Conservation (phyloP, 495 filamentous ascomycete species). For the Parmelia sp. region DNA sequence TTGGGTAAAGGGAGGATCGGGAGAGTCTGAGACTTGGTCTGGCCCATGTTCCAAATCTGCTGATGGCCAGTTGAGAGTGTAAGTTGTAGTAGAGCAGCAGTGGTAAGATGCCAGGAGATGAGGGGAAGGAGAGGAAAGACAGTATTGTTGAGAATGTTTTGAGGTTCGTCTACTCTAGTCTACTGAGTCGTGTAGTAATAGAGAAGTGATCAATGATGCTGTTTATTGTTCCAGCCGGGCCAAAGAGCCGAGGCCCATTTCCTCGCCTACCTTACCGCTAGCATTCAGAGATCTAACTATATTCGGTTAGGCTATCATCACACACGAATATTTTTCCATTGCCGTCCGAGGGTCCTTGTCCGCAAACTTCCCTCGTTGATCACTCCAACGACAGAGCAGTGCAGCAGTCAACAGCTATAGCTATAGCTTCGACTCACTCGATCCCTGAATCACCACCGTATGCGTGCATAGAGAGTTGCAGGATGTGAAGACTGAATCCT, state of each 20-base stretch:
- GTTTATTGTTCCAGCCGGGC: background rate
- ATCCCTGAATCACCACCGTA: background rate
- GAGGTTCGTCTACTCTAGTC: background rate
- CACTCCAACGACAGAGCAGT: background rate
- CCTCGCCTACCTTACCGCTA: background rate
- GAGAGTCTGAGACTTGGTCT: constrained; percentile 46
- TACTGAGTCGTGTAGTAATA: background rate
- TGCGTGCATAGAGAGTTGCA: background rate
- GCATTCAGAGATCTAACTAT: background rate
- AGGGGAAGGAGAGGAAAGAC: no score
- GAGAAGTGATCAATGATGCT: background rate
- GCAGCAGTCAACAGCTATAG: no score
- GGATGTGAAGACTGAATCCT: background rate
- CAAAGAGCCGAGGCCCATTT: background rate
- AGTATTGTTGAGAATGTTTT: background rate
- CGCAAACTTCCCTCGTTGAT: background rate
- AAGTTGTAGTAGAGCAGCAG: background rate
- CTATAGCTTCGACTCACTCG: background rate
- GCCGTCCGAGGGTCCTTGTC: background rate
- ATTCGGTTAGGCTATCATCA: background rate
- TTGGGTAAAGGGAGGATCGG: constrained; percentile 72
- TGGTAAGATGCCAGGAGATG: background rate
- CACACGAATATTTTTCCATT: no score
- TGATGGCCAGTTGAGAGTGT: background rate
- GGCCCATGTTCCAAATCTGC: constrained; percentile 23